Evolutionary conservation across 257 asterid species (phyloP), one percentile per base, ranked within the genome.

Genomic region (Rhazya stricta): DNA sequence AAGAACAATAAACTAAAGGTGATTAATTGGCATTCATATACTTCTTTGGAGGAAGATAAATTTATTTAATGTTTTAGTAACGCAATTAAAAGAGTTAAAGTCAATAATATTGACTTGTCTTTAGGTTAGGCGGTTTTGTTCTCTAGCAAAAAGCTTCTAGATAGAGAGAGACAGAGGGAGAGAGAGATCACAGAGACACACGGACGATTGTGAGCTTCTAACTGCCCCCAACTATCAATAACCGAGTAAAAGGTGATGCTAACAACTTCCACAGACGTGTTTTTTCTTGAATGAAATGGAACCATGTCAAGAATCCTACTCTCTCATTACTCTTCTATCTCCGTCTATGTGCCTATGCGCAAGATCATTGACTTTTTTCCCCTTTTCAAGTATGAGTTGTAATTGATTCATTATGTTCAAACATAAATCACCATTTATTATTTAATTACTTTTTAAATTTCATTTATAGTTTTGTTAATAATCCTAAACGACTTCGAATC

Each of bases 151-250:
- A 4, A n/a, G 57, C n/a, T 30, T 70, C 74, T 19, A 70, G 74
- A 70, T 7, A 32, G 42, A 25, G 32, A 56, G 63, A 57, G 13
- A 23, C 3, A n/a, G 63, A 57, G 32, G 9, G 67, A 27, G 16
- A 27, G 0, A 11, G 6, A 5, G 8, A 1, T 2, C 6, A 61
- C 21, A n/a, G n/a, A n/a, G n/a, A 18, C 67, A 29, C 23, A 29
- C 67, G 23, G 23, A 60, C 7, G 67, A 61, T 1, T 30, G 12
- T 9, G 74, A 71, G 30, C 30, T 71, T 5, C n/a, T 32, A 71
- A 71, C 74, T 19, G 34, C 74, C 63, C 29, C 48, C 74, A 71
- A 71, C 74, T 19, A 50, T 30, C 57, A 46, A 51, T 50, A 71
- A 71, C 74, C 34, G 67, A 60, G 39, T 29, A 29, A 60, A 29